Conservation (phyloP, 176 grass and related monocot genomes). For the Alopecurus myosuroides region DNA sequence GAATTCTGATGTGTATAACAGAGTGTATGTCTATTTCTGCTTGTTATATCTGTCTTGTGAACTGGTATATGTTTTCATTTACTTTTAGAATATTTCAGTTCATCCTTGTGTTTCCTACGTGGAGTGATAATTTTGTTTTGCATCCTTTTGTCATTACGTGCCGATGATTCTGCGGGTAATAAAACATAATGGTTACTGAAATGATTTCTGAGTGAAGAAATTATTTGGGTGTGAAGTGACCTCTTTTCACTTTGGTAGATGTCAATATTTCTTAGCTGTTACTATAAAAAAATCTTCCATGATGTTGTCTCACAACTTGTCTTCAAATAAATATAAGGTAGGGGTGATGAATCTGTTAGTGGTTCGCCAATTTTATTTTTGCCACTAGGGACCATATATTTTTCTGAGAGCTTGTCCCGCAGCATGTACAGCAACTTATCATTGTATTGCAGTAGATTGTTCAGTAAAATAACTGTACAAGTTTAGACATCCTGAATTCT, state of each 20-base stretch:
- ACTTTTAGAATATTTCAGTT: neutral
- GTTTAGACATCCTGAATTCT: neutral
- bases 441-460: neutral
- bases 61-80: neutral
- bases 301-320: neutral
- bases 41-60: constrained; percentile 14
- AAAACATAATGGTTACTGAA: neutral
- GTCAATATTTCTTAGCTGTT: constrained; percentile 4
- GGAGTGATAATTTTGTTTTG: neutral
- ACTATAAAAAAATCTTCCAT: constrained; percentile 9
- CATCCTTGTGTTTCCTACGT: neutral
- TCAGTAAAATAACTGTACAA: neutral
- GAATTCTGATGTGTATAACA: constrained; percentile 22
- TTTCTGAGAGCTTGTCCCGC: constrained; percentile 9
- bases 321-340: neutral
- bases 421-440: neutral
- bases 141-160: neutral
- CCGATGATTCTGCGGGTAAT: neutral
- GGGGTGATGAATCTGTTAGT: neutral
- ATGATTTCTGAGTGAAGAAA: neutral
- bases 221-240: neutral
- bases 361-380: constrained; percentile 2
- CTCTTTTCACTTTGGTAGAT: neutral
- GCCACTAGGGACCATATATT: neutral
- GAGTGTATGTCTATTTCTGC: neutral